Conservation (phyloP, 2,329 filamentous ascomycete genomes). For the Exophiala xenobiotica region DNA sequence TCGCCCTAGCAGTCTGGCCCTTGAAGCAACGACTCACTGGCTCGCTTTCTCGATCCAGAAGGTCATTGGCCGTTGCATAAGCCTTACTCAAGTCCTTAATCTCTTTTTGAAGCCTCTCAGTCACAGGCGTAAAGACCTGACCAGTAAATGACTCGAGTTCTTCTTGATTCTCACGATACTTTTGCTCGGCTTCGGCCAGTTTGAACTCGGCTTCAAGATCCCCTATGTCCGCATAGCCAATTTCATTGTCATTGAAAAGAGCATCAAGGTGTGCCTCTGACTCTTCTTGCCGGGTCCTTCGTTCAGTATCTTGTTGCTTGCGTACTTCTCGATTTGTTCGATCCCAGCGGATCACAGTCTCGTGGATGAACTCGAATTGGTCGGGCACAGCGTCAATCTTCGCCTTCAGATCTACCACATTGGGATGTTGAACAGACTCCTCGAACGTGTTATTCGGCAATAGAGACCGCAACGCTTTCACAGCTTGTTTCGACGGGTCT, state of each 20-base stretch:
- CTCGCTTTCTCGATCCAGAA: constrained; percentile 43
- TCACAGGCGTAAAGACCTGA: constrained; percentile 52
- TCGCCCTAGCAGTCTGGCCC: constrained; percentile 32
- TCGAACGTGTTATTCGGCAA: constrained; percentile 10
- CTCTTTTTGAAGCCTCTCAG: constrained; percentile 49
- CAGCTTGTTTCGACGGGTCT: constrained; percentile 17
- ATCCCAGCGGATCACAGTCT: constrained; percentile 48
- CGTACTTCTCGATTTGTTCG: constrained; percentile 44
- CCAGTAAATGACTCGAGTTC: constrained; percentile 53
- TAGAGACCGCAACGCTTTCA: constrained; percentile 15
- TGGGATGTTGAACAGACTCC: constrained; percentile 10
- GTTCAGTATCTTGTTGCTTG: constrained; percentile 48
- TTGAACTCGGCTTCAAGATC: constrained; percentile 57
- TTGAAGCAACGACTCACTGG: constrained; percentile 31
- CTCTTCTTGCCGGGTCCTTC: constrained; percentile 51
- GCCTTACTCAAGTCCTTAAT: constrained; percentile 49
- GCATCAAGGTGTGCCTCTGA: constrained; percentile 54
- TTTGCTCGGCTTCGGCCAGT: constrained; percentile 50
- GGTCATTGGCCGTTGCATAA: constrained; percentile 45
- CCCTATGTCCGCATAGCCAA: constrained; percentile 58
- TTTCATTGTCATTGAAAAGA: constrained; percentile 57
- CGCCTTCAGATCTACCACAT: constrained; percentile 13
- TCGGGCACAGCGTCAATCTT: constrained; percentile 34
- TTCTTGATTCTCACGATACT: constrained; percentile 53
- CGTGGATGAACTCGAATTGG: constrained; percentile 46